These are phyloP conservation scores for slime mould (Dictyostelium discoideum) DNA, from an alignment of 78 protist species.

Conservation along the genomic window DNA sequence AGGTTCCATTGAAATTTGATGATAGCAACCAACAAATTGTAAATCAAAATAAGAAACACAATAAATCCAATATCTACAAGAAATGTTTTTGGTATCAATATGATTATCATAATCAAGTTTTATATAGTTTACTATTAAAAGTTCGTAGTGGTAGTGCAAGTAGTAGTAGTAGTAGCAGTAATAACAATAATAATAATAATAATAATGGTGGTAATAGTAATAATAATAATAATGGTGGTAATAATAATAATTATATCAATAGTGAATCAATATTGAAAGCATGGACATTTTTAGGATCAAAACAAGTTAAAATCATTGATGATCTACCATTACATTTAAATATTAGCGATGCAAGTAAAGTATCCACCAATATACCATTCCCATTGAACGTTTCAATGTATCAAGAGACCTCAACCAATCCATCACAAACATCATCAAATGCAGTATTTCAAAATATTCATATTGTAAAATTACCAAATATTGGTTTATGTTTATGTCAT, in stretches of 20 bases:
- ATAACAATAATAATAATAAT: not conserved
- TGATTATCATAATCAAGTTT: constrained; percentile 20
- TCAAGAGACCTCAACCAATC: not conserved
- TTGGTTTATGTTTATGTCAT: constrained; percentile 63
- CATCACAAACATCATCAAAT: not conserved
- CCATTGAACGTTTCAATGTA: not conserved
- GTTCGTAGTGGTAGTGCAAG: not conserved
- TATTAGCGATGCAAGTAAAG: not conserved
- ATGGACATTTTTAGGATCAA: not conserved
- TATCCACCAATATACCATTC: constrained; percentile 34
- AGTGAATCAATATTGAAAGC: not conserved
- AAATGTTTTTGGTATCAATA: constrained; percentile 73
- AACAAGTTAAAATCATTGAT: not conserved
- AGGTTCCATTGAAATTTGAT: constrained; percentile 24
- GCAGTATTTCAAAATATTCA: constrained; percentile 59
- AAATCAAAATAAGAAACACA: not conserved
- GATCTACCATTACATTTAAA: constrained; percentile 23
- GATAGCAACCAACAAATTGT: not conserved
- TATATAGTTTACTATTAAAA: constrained; percentile 36
- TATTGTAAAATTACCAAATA: constrained; percentile 25
- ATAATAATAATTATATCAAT: not conserved
- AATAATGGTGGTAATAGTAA: not conserved
- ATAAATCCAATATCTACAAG: not conserved
- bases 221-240: not conserved
- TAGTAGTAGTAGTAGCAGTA: not conserved